Conservation (phyloP, 129 eudicot species). For the Heracleum sosnowskyi region DNA sequence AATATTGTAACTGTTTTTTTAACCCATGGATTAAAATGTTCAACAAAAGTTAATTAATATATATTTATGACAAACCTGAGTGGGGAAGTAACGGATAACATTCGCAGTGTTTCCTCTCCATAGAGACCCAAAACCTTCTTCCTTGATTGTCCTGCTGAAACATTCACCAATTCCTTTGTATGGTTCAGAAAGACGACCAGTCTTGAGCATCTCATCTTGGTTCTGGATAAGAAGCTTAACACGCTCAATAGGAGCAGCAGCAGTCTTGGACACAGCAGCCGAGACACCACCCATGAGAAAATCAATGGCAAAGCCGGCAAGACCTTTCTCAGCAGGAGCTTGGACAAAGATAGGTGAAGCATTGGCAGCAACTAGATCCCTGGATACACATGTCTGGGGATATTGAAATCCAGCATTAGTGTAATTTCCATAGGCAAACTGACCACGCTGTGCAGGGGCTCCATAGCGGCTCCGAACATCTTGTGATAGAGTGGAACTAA, state of each 20-base stretch:
- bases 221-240: slow-evolving; percentile 15
- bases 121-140: slow-evolving; percentile 11
- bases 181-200: slow-evolving; percentile 18
- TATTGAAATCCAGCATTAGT: slow-evolving; percentile 23
- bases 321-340: slow-evolving; percentile 18
- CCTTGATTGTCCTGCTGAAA: slow-evolving; percentile 14
- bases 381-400: slow-evolving; percentile 10
- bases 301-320: slow-evolving; percentile 14
- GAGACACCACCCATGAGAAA: slow-evolving; percentile 20
- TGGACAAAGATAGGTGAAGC: slow-evolving; percentile 15
- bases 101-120: slow-evolving; percentile 20
- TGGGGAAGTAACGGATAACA: slow-evolving; percentile 19
- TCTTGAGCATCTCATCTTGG: slow-evolving; percentile 18
- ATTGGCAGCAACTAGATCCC: slow-evolving; percentile 7
- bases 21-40: neutral
- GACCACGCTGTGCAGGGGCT: slow-evolving; percentile 18
- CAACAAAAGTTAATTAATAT: neutral
- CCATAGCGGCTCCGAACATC: slow-evolving; percentile 26
- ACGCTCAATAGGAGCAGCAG: slow-evolving; percentile 22
- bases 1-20: neutral
- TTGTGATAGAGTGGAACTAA: slow-evolving; percentile 24
- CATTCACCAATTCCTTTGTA: slow-evolving; percentile 17
- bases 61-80: slow-evolving; percentile 1
- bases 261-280: slow-evolving; percentile 19
- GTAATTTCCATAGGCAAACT: slow-evolving; percentile 23